These are phyloP conservation scores for Melastoma malabathricum DNA, from an alignment of 345 rosid species.

Conservation along the genomic window DNA sequence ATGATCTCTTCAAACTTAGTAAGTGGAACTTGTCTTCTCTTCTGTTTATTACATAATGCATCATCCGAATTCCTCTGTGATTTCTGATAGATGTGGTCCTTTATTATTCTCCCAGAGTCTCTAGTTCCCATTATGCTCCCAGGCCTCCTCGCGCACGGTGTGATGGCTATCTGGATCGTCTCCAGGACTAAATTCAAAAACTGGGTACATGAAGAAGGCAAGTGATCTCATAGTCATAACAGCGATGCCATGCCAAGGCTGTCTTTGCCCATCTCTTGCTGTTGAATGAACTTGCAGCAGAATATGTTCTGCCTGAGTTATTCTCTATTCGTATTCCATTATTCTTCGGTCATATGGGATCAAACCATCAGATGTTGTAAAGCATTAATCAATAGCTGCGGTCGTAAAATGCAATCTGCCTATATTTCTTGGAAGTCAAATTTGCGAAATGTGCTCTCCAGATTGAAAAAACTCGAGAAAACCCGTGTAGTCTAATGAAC, in stretches of 20 bases:
- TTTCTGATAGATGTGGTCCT: neutral
- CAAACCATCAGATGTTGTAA: too few relatives aligned
- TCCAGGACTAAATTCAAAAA: slow-evolving; percentile 29
- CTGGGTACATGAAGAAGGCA: slow-evolving; percentile 49
- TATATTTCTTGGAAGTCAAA: too few relatives aligned
- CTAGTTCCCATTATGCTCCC: slow-evolving; percentile 77
- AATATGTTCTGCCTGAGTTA: too few relatives aligned
- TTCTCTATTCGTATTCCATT: too few relatives aligned
- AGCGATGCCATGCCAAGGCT: slow-evolving; percentile 71
- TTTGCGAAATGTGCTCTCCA: too few relatives aligned
- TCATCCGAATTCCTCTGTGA: neutral
- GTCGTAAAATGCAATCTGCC: too few relatives aligned
- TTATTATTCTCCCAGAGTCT: slow-evolving; percentile 27
- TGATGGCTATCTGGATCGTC: slow-evolving; percentile 35
- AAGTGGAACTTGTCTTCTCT: slow-evolving; percentile 15
- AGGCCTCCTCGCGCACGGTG: slow-evolving; percentile 16
- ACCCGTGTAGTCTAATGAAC: too few relatives aligned
- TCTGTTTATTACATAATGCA: neutral
- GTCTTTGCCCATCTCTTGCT: slow-evolving; percentile 40
- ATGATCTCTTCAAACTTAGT: slow-evolving; percentile 68
- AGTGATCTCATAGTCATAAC: slow-evolving; percentile 37
- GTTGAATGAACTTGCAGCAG: neutral
- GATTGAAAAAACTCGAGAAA: too few relatives aligned
- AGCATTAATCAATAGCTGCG: too few relatives aligned
- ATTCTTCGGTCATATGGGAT: too few relatives aligned